A percentile compares a stretch with the other conserved stretches of the same genome.
phyloP scores from a whole-genome alignment of 345 rosid genomes.

The Gynandropsis gynandra region DNA sequence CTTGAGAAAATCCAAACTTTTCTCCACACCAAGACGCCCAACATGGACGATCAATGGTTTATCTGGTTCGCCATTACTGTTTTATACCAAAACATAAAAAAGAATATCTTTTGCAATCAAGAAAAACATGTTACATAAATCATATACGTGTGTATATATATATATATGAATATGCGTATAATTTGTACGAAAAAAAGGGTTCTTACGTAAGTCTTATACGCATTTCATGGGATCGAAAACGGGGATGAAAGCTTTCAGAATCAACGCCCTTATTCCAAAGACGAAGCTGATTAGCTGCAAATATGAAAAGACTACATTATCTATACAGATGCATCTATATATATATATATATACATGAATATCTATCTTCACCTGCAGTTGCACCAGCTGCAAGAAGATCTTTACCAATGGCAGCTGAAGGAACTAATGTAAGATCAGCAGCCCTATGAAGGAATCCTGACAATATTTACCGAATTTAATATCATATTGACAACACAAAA shows the following conservation, averaged over 20 bases:
- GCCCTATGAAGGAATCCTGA: conserved; percentile 97
- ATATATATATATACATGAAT: not conserved
- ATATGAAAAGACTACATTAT: conserved; percentile 8
- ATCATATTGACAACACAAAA: not conserved
- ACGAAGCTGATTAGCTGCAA: conserved; percentile 82
- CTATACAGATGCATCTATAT: conserved; percentile 11
- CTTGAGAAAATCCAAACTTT: conserved; percentile 96
- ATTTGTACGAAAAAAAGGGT: not conserved
- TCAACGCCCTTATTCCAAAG: conserved; percentile 99
- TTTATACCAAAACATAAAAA: conserved; percentile 18
- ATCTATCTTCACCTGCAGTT: conserved; percentile 59
- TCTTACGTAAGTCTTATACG: conserved; percentile 67
- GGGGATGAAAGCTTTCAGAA: conserved; percentile 86
- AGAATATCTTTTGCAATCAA: not conserved
- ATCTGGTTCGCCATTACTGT: conserved; percentile 86
- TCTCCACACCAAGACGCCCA: conserved; percentile 92
- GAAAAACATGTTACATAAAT: too few relatives aligned
- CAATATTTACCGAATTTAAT: conserved; percentile 7
- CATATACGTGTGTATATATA: not conserved
- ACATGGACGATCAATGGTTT: conserved; percentile 87
- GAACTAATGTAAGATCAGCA: conserved; percentile 95
- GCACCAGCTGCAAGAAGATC: conserved; percentile 82
- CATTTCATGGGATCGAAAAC: conserved; percentile 71
- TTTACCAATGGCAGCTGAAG: conserved; percentile 81
- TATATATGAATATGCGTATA: conserved; percentile 11